phyloP scores from a whole-genome alignment of 177 flowering plant genomes.

The Vitis hybrid region DNA sequence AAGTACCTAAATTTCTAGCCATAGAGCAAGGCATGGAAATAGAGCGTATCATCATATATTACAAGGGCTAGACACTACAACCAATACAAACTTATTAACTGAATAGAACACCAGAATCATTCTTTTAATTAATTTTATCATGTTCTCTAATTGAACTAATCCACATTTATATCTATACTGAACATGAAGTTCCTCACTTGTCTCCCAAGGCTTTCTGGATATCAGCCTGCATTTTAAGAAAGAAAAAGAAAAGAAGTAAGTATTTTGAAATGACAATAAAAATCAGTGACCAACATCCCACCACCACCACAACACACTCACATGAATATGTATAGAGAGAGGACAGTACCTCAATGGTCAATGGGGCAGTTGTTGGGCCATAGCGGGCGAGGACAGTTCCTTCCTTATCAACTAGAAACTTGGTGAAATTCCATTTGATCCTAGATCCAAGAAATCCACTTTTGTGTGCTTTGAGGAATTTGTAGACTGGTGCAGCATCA shows the following conservation, averaged over 20 bases:
- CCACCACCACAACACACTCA: not conserved
- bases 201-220: conserved; percentile 57
- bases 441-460: conserved; percentile 50
- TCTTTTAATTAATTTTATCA: not conserved
- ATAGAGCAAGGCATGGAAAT: not conserved
- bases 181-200: conserved; percentile 13
- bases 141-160: not conserved
- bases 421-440: conserved; percentile 94
- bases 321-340: not conserved
- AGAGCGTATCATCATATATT: not conserved
- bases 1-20: too few species aligned
- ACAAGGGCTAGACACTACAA: conserved; percentile 2
- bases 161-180: not conserved
- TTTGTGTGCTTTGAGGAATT: conserved; percentile 63
- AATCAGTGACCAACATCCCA: not conserved
- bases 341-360: conserved; percentile 61
- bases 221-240: conserved; percentile 44
- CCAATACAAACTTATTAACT: not conserved
- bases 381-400: conserved; percentile 68
- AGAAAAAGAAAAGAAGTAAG: not conserved
- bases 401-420: conserved; percentile 76
- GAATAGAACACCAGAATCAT: not conserved
- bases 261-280: not conserved
- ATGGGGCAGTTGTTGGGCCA: conserved; percentile 49
- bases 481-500: conserved; percentile 72